phyloP scores from a whole-genome alignment of 257 asterid species.

The Forsythia viridissima region DNA sequence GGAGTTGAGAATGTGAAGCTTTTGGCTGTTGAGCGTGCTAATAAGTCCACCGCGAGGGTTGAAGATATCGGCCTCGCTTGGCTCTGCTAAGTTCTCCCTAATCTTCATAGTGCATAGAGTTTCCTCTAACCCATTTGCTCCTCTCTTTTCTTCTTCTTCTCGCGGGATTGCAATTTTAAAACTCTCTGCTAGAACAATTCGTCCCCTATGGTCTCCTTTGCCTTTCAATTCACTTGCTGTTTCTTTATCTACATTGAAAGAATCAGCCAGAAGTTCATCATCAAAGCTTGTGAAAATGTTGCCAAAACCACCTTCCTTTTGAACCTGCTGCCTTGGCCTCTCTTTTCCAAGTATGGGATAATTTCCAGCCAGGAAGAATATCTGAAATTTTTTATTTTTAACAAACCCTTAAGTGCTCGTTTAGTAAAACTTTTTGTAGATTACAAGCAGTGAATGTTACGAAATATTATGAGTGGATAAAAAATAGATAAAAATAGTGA shows the following conservation, averaged over 20 bases:
- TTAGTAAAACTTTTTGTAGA: too few relatives aligned
- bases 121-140: constrained; percentile 53
- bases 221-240: constrained; percentile 31
- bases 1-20: constrained; percentile 47
- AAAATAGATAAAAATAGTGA: too few relatives aligned
- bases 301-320: constrained; percentile 3
- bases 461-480: too few relatives aligned
- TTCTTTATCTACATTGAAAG: constrained; percentile 30
- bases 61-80: constrained; percentile 42
- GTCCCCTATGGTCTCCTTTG: constrained; percentile 50
- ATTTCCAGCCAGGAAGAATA: constrained; percentile 63
- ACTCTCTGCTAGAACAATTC: constrained; percentile 43
- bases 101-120: constrained; percentile 48
- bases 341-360: constrained; percentile 23
- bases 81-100: constrained; percentile 45
- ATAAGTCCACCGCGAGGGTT: constrained; percentile 65
- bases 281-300: constrained; percentile 51
- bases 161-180: constrained; percentile 33
- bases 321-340: constrained; percentile 12
- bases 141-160: constrained; percentile 28
- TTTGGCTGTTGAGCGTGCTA: constrained; percentile 52
- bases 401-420: too few relatives aligned
- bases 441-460: background rate
- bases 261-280: constrained; percentile 39
- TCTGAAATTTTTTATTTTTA: constrained; percentile 23